phyloP scores from a whole-genome alignment of 768 basidiomycete species.

The Hebeloma cylindrosporum region DNA sequence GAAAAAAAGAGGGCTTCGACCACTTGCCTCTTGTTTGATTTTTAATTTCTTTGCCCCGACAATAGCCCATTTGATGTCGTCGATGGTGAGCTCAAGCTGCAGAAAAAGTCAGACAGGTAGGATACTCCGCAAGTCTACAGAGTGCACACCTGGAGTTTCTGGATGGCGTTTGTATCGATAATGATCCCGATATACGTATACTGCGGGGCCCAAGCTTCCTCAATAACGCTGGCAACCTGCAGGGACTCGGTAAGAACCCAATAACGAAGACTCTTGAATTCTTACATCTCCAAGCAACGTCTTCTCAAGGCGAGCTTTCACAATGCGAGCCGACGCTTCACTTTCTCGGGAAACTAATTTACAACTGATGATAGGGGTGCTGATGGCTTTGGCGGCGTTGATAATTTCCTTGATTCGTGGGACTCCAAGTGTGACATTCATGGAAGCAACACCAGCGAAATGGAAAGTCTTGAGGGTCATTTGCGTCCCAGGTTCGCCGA shows the following conservation, averaged over 20 bases:
- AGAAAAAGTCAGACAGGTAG: neutral
- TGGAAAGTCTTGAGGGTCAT: slow-evolving; percentile 99
- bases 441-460: slow-evolving; percentile 99
- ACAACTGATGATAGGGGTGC: slow-evolving; percentile 97
- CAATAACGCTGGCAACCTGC: slow-evolving; percentile 87
- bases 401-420: slow-evolving; percentile 99
- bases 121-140: neutral
- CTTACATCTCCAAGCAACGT: slow-evolving; percentile 90
- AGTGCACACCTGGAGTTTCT: slow-evolving; percentile 73
- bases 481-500: slow-evolving; percentile 98
- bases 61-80: slow-evolving; percentile 92
- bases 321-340: slow-evolving; percentile 95
- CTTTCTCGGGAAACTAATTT: slow-evolving; percentile 82
- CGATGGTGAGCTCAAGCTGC: slow-evolving; percentile 88
- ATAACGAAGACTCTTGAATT: slow-evolving; percentile 1
- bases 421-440: slow-evolving; percentile 99
- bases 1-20: too few species aligned
- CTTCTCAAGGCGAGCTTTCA: slow-evolving; percentile 95
- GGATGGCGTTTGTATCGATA: slow-evolving; percentile 84
- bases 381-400: slow-evolving; percentile 96
- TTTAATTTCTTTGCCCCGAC: slow-evolving; percentile 86
- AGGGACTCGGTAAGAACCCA: neutral
- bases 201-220: slow-evolving; percentile 94
- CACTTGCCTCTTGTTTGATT: slow-evolving; percentile 77
- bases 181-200: slow-evolving; percentile 94